phyloP scores from a whole-genome alignment of 371 early-diverging fungal genomes.

The Mucor velutinosus region DNA sequence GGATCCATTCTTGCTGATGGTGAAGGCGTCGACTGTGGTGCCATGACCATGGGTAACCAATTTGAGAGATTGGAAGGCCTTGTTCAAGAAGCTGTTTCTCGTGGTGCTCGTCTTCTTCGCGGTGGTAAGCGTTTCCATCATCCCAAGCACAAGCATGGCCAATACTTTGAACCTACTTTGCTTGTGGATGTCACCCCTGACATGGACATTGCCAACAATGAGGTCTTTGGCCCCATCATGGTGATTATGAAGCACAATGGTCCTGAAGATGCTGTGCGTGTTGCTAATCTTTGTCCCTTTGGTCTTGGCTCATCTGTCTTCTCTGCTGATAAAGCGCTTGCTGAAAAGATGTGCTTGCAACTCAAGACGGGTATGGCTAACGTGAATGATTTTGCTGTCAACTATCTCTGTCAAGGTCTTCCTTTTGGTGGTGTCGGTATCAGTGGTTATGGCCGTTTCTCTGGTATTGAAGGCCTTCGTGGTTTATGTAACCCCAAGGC shows the following conservation, averaged over 20 bases:
- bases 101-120: constrained; percentile 74
- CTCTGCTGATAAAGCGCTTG: constrained; percentile 67
- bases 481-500: constrained; percentile 74
- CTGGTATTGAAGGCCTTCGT: constrained; percentile 78
- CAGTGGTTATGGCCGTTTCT: constrained; percentile 77
- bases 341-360: constrained; percentile 62
- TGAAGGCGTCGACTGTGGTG: constrained; percentile 78
- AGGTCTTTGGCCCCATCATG: constrained; percentile 87
- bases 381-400: constrained; percentile 86
- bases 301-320: constrained; percentile 85
- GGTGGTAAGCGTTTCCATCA: constrained; percentile 74
- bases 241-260: constrained; percentile 75
- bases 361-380: constrained; percentile 83
- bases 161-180: constrained; percentile 82
- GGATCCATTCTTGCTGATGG: constrained; percentile 72
- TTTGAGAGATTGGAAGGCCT: constrained; percentile 48
- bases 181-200: constrained; percentile 74
- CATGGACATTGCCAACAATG: constrained; percentile 77
- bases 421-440: constrained; percentile 87
- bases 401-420: constrained; percentile 81
- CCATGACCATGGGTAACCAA: constrained; percentile 70
- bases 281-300: constrained; percentile 75
- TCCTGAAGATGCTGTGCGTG: constrained; percentile 71
- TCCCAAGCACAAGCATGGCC: constrained; percentile 70
- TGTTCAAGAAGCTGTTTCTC: constrained; percentile 70